A percentile compares a stretch with the other conserved stretches of the same genome.
Conservation (phyloP, 2,329 filamentous ascomycete genomes). For the Fusarium brachygibbosum region DNA sequence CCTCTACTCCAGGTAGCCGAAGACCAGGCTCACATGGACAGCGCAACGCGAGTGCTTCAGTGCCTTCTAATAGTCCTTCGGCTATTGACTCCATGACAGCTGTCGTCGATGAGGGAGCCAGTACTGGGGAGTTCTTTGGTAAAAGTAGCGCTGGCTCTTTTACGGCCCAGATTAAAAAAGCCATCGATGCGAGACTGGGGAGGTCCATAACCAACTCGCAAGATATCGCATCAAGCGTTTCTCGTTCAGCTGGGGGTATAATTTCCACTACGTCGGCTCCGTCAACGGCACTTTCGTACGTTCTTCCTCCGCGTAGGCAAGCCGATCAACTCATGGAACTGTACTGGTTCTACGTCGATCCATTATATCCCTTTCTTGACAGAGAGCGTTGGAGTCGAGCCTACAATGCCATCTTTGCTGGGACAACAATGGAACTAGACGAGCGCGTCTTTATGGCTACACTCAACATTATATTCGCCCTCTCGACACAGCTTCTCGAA, state of each 20-base stretch:
- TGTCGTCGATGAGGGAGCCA: slow-evolving; percentile 57
- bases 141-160: slow-evolving; percentile 63
- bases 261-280: slow-evolving; percentile 16
- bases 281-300: slow-evolving; percentile 53
- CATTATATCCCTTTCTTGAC: slow-evolving; percentile 62
- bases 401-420: slow-evolving; percentile 59
- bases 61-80: slow-evolving; percentile 47
- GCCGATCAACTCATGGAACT: slow-evolving; percentile 61
- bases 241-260: background rate
- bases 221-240: background rate
- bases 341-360: slow-evolving; percentile 63
- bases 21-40: slow-evolving; percentile 18
- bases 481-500: slow-evolving; percentile 60
- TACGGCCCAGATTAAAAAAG: slow-evolving; percentile 61
- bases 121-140: slow-evolving; percentile 60
- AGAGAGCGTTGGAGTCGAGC: slow-evolving; percentile 53
- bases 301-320: slow-evolving; percentile 60
- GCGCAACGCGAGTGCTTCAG: slow-evolving; percentile 30
- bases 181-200: slow-evolving; percentile 54
- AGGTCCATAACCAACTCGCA: slow-evolving; percentile 15
- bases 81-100: slow-evolving; percentile 62
- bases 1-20: slow-evolving; percentile 24
- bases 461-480: slow-evolving; percentile 62
- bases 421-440: slow-evolving; percentile 53
- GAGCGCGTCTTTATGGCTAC: slow-evolving; percentile 60